Conservation (phyloP, 805 yeast genomes). For the Candida caryicola region DNA sequence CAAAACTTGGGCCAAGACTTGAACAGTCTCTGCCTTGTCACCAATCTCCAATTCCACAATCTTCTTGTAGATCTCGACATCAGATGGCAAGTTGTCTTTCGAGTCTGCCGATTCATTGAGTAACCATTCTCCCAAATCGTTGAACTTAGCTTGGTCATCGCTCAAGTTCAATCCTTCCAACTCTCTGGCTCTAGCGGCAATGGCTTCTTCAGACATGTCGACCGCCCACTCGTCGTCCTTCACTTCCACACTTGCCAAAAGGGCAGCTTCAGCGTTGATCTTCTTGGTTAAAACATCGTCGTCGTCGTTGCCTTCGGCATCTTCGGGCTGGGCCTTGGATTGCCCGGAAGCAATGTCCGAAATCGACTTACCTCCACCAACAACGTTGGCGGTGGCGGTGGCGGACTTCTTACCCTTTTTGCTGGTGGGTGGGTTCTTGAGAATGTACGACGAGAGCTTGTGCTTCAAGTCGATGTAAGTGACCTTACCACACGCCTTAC, state of each 20-base stretch:
- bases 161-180: conserved; percentile 61
- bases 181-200: conserved; percentile 85
- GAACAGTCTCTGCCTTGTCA: conserved; percentile 72
- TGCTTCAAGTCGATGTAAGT: conserved; percentile 81
- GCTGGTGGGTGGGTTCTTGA: conserved; percentile 81
- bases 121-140: conserved; percentile 89
- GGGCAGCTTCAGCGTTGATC: conserved; percentile 81
- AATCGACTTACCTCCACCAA: conserved; percentile 82
- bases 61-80: conserved; percentile 90
- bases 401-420: conserved; percentile 63
- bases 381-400: conserved; percentile 85
- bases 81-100: conserved; percentile 65
- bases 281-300: conserved; percentile 75
- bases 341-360: conserved; percentile 68
- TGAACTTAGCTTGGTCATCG: conserved; percentile 52
- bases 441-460: conserved; percentile 79
- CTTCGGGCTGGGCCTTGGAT: conserved; percentile 23
- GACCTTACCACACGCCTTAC: conserved; percentile 97
- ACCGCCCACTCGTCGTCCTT: conserved; percentile 97
- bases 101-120: conserved; percentile 48
- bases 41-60: conserved; percentile 75
- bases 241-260: conserved; percentile 56
- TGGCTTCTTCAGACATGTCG: conserved; percentile 95
- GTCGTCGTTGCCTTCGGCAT: conserved; percentile 46
- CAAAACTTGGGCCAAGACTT: conserved; percentile 87